Conservation (phyloP, 257 asterid genomes). For the Gynochthodes officinalis region DNA sequence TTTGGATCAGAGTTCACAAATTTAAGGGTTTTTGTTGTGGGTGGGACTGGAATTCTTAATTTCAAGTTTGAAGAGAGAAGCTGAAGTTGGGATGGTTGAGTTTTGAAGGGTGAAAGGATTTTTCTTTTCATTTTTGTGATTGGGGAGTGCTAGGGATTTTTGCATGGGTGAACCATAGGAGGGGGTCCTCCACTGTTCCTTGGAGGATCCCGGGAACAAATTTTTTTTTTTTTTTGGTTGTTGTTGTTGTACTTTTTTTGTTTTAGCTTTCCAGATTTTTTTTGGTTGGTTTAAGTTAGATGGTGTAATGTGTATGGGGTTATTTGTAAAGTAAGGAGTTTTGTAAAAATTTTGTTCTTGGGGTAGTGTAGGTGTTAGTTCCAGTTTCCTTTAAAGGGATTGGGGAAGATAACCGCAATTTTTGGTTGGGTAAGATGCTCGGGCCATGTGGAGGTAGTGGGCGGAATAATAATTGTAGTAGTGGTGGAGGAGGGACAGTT, state of each 20-base stretch:
- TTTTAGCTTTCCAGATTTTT: background rate
- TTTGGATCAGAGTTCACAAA: slow-evolving; percentile 21
- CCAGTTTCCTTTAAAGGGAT: background rate
- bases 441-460: slow-evolving; percentile 37
- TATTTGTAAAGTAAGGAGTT: slow-evolving; percentile 15
- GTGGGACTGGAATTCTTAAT: background rate
- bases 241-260: too few relatives aligned
- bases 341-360: background rate
- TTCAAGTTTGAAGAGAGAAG: background rate
- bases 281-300: slow-evolving; percentile 7
- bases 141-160: slow-evolving; percentile 28
- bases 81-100: slow-evolving; percentile 2
- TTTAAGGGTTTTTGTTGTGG: background rate
- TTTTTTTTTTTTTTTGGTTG: background rate
- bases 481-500: slow-evolving; percentile 32
- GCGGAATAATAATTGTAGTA: slow-evolving; percentile 28
- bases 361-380: slow-evolving; percentile 12
- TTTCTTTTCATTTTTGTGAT: background rate
- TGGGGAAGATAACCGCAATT: slow-evolving; percentile 12
- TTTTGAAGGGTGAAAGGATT: background rate
- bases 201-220: slow-evolving; percentile 31
- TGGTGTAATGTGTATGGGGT: slow-evolving; percentile 12
- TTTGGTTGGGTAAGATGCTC: slow-evolving; percentile 39
- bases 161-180: slow-evolving; percentile 27
- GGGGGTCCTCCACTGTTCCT: slow-evolving; percentile 38